Evolutionary conservation across 768 basidiomycete genomes (phyloP).

Genomic region (Mycena kentingensis): DNA sequence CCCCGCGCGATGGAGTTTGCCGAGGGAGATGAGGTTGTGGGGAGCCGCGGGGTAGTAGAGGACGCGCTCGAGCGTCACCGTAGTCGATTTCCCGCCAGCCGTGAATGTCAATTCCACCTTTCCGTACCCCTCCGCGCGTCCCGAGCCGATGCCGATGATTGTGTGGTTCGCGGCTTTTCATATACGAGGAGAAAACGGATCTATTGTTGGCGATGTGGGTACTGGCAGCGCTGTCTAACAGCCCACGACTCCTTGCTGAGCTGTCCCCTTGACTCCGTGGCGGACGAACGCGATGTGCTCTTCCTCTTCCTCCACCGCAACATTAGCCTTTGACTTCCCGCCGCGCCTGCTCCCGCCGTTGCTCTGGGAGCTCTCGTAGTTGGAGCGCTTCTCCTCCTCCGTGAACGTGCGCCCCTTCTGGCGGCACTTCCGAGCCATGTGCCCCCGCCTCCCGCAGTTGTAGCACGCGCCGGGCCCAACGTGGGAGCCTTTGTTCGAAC

Average conservation of each 20-base stretch:
- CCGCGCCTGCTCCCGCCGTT: background rate
- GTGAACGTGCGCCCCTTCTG: no score
- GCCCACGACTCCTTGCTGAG: constrained; percentile 5
- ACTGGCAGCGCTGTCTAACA: constrained; percentile 6
- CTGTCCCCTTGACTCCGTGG: background rate
- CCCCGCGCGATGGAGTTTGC: constrained; percentile 9
- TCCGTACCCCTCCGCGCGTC: constrained; percentile 2
- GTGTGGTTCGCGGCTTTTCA: background rate
- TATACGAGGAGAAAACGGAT: constrained; percentile 3
- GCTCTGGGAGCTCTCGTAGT: background rate
- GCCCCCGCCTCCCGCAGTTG: no score
- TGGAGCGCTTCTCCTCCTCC: no score
- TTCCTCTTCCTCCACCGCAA: constrained; percentile 1
- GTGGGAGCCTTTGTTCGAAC: no score
- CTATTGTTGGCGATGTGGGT: constrained; percentile 6
- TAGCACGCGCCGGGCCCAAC: no score
- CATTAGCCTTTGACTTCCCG: constrained; percentile 4
- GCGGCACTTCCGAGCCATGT: no score
- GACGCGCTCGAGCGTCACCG: no score
- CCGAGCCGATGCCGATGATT: constrained; percentile 5
- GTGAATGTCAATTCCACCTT: background rate
- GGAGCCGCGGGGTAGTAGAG: constrained; percentile 4
- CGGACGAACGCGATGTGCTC: constrained; percentile 3
- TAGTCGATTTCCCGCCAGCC: constrained; percentile 2
- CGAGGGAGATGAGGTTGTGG: constrained; percentile 7